These are phyloP conservation scores for Yamadazyma scolyti DNA, from an alignment of 805 yeast species.

Conservation along the genomic window DNA sequence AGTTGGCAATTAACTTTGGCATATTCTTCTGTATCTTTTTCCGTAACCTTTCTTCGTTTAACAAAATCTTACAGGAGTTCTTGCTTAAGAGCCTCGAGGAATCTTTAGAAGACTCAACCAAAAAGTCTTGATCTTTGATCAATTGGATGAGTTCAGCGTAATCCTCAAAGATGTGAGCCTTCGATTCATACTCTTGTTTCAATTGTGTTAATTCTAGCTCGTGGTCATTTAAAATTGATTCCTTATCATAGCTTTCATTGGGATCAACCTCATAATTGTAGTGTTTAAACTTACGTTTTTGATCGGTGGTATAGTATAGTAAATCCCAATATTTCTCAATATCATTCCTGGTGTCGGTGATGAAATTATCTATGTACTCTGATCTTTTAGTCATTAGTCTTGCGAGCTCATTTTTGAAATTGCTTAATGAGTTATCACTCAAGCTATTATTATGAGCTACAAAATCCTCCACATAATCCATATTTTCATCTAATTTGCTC, in stretches of 20 bases:
- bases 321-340: constrained; percentile 61
- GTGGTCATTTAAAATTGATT: constrained; percentile 56
- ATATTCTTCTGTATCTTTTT: constrained; percentile 62
- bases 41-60: constrained; percentile 76
- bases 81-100: constrained; percentile 73
- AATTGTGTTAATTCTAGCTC: constrained; percentile 58
- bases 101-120: constrained; percentile 71
- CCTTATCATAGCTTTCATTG: constrained; percentile 48
- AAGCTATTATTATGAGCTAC: constrained; percentile 44
- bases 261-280: constrained; percentile 23
- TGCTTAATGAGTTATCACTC: constrained; percentile 43
- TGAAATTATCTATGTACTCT: constrained; percentile 63
- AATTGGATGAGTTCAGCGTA: constrained; percentile 55
- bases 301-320: constrained; percentile 54
- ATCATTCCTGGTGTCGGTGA: constrained; percentile 54
- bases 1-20: constrained; percentile 56
- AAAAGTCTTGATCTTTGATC: constrained; percentile 53
- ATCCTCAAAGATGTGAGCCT: constrained; percentile 54
- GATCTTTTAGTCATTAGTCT: constrained; percentile 59
- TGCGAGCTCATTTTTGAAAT: constrained; percentile 52
- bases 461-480: constrained; percentile 39
- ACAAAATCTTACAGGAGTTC: constrained; percentile 72
- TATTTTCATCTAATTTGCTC: constrained; percentile 52
- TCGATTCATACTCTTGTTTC: constrained; percentile 44
- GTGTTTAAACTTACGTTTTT: constrained; percentile 46